Percentiles rank a stretch among this genome's conserved stretches.
Evolutionary conservation across 176 grass and related monocot genomes (phyloP).

Genomic region (Lolium multiflorum): DNA sequence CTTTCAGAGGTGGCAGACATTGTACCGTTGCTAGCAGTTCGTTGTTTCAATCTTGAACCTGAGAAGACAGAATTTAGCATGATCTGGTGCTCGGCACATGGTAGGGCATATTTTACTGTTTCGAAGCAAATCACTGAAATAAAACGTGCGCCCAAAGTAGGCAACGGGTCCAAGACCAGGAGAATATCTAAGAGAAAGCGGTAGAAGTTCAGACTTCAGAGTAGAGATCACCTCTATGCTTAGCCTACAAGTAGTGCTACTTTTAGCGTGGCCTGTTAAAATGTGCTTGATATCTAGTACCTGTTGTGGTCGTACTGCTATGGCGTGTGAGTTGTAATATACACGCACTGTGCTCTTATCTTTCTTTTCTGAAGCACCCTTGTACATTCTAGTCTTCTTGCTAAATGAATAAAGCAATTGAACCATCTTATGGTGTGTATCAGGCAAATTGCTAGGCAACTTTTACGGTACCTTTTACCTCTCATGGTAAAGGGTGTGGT

Average conservation of each 20-base stretch:
- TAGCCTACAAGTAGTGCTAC: not conserved
- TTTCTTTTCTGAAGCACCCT: too few species aligned
- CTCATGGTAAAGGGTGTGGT: too few species aligned
- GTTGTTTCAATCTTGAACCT: not conserved
- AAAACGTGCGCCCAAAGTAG: not conserved
- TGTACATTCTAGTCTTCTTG: too few species aligned
- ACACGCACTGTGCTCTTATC: too few species aligned
- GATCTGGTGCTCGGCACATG: not conserved
- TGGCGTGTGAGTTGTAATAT: too few species aligned
- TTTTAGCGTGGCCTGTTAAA: too few species aligned
- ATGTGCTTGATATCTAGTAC: too few species aligned
- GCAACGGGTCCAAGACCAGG: not conserved
- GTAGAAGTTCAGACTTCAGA: not conserved
- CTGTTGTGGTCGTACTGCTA: too few species aligned
- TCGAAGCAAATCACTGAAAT: not conserved
- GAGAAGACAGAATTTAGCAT: not conserved
- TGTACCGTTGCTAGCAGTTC: not conserved
- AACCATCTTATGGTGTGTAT: too few species aligned
- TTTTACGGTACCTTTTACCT: too few species aligned
- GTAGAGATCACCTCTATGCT: not conserved
- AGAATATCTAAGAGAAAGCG: not conserved
- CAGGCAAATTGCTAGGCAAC: too few species aligned
- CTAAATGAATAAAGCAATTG: too few species aligned
- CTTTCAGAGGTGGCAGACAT: not conserved
- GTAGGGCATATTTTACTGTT: fast-evolving